phyloP scores from a whole-genome alignment of 345 rosid genomes.

The Triadica sebifera region DNA sequence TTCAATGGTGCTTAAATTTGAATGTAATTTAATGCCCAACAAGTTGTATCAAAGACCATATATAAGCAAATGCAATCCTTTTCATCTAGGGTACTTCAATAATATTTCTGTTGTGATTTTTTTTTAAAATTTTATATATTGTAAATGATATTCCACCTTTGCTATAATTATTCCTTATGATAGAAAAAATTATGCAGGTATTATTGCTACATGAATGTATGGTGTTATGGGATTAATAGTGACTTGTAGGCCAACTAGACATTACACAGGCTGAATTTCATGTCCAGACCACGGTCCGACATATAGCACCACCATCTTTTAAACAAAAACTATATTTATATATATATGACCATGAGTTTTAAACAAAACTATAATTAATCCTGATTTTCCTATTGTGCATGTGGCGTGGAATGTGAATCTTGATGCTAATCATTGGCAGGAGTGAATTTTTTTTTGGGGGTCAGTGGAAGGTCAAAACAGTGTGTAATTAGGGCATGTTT shows the following conservation, averaged over 20 bases:
- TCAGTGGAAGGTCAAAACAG: slow-evolving; percentile 3
- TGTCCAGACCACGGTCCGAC: not conserved
- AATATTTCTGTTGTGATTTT: too few species aligned
- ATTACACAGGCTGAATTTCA: not conserved
- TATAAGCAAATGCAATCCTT: too few species aligned
- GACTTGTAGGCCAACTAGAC: not conserved
- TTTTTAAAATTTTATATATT: too few species aligned
- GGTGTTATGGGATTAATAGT: too few species aligned
- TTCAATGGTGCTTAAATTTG: too few species aligned
- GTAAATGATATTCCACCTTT: too few species aligned
- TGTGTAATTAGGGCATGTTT: not conserved
- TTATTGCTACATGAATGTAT: too few species aligned
- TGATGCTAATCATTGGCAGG: slow-evolving; percentile 18
- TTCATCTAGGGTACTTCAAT: too few species aligned
- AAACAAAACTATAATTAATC: not conserved
- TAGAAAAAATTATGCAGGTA: too few species aligned
- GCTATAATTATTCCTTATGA: too few species aligned
- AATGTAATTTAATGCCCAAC: not conserved
- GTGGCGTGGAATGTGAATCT: not conserved
- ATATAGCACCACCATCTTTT: not conserved
- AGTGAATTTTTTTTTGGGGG: not conserved
- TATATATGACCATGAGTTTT: not conserved
- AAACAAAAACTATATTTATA: not conserved
- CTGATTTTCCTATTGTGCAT: slow-evolving; percentile 1
- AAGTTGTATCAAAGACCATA: not conserved